Evolutionary conservation across 495 filamentous ascomycete species (phyloP), one percentile per base, ranked within the genome.

Genomic region (Entonaema liquescens): DNA sequence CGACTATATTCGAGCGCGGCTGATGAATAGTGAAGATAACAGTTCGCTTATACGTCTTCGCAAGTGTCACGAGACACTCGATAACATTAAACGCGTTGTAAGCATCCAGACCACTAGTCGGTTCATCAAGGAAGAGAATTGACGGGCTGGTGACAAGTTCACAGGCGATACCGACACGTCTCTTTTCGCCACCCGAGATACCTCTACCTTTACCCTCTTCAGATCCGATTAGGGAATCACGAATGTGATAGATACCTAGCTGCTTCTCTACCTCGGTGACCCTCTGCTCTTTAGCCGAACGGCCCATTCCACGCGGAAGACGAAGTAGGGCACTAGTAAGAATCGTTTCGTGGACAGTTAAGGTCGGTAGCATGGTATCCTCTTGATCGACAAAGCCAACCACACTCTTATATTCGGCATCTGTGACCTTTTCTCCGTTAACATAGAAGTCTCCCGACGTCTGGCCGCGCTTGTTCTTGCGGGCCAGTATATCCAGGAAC

Each of bases 11-110:
- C n/a, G 95, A 98, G 64, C 97, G 87, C n/a, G 95, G 95, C 70
- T 99, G 95, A 79, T 99, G 95, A 68, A 99, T 99, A 5, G 95
- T 99, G 83, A 99, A 98, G 62, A 99, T 91, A 65, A 99, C 92
- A 0, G 95, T 99, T 52, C 95, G 87, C 76, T 97, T 94, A 83
- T 98, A 98, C 29, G 89, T 95, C 83, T 95, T 97, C 17, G 95
- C 95, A 50, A 99, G 80, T 4, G 92, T 98, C 42, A 99, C 95
- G 38, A 99, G 84, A 72, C 95, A 98, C 78, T 99, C 95, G 26
- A 99, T 89, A 6, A 98, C 95, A 60, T 98, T 98, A 83, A 94
- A 98, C 0, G 95, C 95, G 75, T 98, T 98, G 82, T 88, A 98
- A 3, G 95, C 92, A 80, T 98, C 95, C 53, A 99, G 84, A 52